Evolutionary conservation across 1,139 yeast genomes (phyloP).

Genomic region (Saccharomyces hybrid): DNA sequence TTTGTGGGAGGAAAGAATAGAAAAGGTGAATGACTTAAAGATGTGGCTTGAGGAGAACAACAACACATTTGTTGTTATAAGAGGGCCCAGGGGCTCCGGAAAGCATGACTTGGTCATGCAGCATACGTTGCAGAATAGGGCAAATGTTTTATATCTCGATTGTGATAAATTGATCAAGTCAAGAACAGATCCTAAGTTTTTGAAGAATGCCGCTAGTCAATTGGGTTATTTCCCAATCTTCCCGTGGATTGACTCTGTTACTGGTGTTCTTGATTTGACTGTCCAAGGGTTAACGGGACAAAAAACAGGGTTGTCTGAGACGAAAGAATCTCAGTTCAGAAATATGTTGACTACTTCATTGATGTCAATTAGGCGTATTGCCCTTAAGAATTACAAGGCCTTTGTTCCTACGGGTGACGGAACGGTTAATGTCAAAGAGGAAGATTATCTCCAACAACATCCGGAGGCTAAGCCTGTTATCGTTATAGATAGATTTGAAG

Average conservation of each 20-base stretch:
- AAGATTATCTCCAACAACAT: slow-evolving; percentile 74
- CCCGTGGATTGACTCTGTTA: slow-evolving; percentile 81
- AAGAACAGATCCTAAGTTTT: slow-evolving; percentile 62
- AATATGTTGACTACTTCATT: slow-evolving; percentile 71
- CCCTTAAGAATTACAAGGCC: slow-evolving; percentile 41
- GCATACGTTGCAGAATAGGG: slow-evolving; percentile 51
- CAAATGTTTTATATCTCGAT: slow-evolving; percentile 62
- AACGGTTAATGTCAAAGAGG: slow-evolving; percentile 48
- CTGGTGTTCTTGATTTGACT: slow-evolving; percentile 74
- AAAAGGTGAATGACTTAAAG: slow-evolving; percentile 58
- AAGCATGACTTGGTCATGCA: slow-evolving; percentile 73
- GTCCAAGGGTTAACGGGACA: slow-evolving; percentile 92
- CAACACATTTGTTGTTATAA: slow-evolving; percentile 78
- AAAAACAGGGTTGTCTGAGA: slow-evolving; percentile 83
- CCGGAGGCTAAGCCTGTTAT: slow-evolving; percentile 86
- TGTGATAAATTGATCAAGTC: slow-evolving; percentile 71
- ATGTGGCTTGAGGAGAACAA: slow-evolving; percentile 72
- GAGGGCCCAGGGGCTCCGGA: slow-evolving; percentile 94
- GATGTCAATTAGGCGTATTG: slow-evolving; percentile 64
- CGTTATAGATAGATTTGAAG: slow-evolving; percentile 66
- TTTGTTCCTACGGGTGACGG: slow-evolving; percentile 28
- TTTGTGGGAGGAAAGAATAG: slow-evolving; percentile 66
- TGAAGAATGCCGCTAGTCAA: slow-evolving; percentile 63
- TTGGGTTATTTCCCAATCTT: slow-evolving; percentile 90
- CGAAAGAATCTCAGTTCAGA: slow-evolving; percentile 75